Evolutionary conservation across 2,329 filamentous ascomycete species (phyloP), one percentile per base, ranked within the genome.

Genomic region (Colletotrichum euphorbiae): DNA sequence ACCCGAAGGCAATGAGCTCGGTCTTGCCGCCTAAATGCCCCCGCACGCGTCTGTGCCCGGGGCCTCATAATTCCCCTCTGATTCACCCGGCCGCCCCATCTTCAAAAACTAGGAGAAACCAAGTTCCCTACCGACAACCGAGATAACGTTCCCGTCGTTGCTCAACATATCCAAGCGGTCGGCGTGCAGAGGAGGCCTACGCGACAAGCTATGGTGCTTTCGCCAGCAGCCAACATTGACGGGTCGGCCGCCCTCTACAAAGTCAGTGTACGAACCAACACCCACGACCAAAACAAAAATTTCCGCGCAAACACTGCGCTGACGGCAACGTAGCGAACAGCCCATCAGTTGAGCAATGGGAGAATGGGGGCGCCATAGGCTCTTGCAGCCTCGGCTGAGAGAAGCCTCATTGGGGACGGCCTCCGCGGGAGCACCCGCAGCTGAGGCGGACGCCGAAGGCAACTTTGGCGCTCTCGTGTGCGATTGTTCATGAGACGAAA

Each of bases 161-260:
- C 55, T 11, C 76, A 78, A 51, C 76, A 77, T 3, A 77, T 73
- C 28, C 77, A 78, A 76, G 38, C 75, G 77, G 31, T 76, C 75
- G 6, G 75, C 76, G 6, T 78, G 76, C 61, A 75, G 78, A 69
- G 71, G 75, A 46, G 78, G 76, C 17, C 76, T 76, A 7, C 70
- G 73, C 11, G 76, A 78, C 48, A 78, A 78, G 59, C 72, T 78
- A 6, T 74, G 75, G 33, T 79, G 76, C 68, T 71, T 71, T 7
- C 76, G 75, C 17, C 72, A n/a, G n/a, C n/a, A n/a, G n/a, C n/a
- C n/a, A n/a, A n/a, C n/a, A n/a, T n/a, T n/a, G n/a, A n/a, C n/a
- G n/a, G n/a, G n/a, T n/a, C n/a, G n/a, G n/a, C n/a, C n/a, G n/a
- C n/a, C n/a, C n/a, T n/a, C n/a, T n/a, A n/a, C n/a, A n/a, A n/a